Evolutionary conservation across 106 monocot species (phyloP).

Genomic region (Vanilla planifolia): DNA sequence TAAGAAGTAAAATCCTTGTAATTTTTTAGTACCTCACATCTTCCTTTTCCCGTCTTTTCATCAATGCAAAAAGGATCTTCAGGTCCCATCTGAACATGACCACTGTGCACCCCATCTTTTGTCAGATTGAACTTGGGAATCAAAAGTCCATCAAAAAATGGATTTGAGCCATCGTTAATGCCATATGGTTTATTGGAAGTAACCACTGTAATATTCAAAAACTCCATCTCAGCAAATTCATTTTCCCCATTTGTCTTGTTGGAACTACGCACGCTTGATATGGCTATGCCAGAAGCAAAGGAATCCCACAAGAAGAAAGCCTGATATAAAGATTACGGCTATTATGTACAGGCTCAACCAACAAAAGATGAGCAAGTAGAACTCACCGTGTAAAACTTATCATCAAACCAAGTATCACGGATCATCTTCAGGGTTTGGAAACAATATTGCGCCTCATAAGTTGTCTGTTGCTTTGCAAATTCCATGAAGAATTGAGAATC

Average conservation of each 20-base stretch:
- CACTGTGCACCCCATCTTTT: conserved; percentile 74
- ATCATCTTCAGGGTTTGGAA: conserved; percentile 45
- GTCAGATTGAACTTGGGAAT: conserved; percentile 42
- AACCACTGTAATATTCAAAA: conserved; percentile 68
- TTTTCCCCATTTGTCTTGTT: conserved; percentile 37
- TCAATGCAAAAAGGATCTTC: conserved; percentile 65
- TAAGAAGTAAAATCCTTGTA: too few species aligned
- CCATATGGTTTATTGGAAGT: conserved; percentile 84
- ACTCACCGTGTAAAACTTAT: conserved; percentile 54
- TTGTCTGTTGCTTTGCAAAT: conserved; percentile 39
- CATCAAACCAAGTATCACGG: conserved; percentile 45
- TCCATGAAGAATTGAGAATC: conserved; percentile 41
- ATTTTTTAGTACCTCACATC: conserved; percentile 71
- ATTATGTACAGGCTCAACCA: neutral
- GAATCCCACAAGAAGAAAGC: conserved; percentile 93
- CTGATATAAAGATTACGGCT: conserved; percentile 19
- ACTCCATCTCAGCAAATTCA: conserved; percentile 73
- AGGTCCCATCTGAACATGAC: conserved; percentile 69
- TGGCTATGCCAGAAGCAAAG: conserved; percentile 49
- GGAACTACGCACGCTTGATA: conserved; percentile 43
- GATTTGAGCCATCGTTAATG: conserved; percentile 66
- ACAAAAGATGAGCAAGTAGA: too few species aligned
- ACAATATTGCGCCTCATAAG: conserved; percentile 75
- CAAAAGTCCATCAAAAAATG: conserved; percentile 60
- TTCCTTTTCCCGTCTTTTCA: conserved; percentile 38